phyloP scores from a whole-genome alignment of 306 rosid genomes.

The Biancaea sappan region DNA sequence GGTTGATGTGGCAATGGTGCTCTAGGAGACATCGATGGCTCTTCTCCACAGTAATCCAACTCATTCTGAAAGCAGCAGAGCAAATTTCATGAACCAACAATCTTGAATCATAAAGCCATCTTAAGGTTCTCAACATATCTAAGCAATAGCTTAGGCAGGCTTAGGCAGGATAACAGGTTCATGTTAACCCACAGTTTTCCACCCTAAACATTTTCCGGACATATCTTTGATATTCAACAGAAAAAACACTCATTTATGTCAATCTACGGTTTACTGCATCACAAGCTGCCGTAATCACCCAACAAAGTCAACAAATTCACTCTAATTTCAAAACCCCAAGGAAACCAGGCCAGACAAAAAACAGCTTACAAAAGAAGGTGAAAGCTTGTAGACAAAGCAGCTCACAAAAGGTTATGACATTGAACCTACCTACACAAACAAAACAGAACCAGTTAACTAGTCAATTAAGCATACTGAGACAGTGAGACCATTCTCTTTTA shows the following conservation, averaged over 20 bases:
- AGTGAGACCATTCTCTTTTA: background rate
- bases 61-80: conserved; percentile 54
- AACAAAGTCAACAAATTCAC: background rate
- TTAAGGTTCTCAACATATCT: background rate
- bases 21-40: conserved; percentile 77
- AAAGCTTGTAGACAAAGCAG: background rate
- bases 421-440: background rate
- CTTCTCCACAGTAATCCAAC: conserved; percentile 74
- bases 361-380: background rate
- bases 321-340: background rate
- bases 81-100: background rate
- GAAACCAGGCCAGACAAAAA: background rate
- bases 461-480: background rate
- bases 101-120: background rate
- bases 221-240: background rate
- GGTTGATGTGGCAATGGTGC: conserved; percentile 58
- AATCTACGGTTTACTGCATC: background rate
- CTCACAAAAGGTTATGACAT: background rate
- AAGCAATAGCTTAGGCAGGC: too few species aligned
- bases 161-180: too few species aligned
- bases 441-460: conserved; percentile 8
- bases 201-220: too few species aligned
- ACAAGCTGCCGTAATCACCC: background rate
- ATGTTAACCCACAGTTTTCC: too few species aligned
- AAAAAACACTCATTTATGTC: background rate